Evolutionary conservation across 441 rosid genomes (phyloP), one percentile per base, ranked within the genome.

Genomic region (Hura crepitans): DNA sequence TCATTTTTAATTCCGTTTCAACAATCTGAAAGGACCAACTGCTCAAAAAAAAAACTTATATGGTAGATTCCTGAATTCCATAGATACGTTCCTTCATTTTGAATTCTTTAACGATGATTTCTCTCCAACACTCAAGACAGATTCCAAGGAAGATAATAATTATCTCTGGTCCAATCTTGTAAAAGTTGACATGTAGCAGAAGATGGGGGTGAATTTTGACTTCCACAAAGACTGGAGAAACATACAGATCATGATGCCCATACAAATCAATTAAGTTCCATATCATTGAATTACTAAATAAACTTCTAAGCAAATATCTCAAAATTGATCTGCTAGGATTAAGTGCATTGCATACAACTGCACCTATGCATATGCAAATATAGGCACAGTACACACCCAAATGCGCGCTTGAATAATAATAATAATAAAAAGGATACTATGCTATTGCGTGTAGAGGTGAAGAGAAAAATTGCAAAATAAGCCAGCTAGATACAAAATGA

Each of bases 11-110:
- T 62, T 20, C 42, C 42, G 8, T 33, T 62, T 50, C 23, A 11
- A 62, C 68, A 39, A 42, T n/a, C 42, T 53, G 45, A 63, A 53
- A 53, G 45, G 57, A 45, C 43, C 49, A n/a, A 18, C 53, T 43
- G 42, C 43, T n/a, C 51, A 42, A 18, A 6, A 55, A 18, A 6
- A 55, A 39, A 51, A 61, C 68, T 62, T 51, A 28, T 42, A 30
- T 28, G 43, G 55, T 63, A 28, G 4, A 33, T 15, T 42, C n/a
- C 54, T 30, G 15, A 51, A 28, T 27, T 63, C 14, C 45, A 31
- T 25, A 6, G 5, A 25, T 30, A 28, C 18, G 27, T 14, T 35
- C 33, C 33, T 69, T 59, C 58, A 39, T 12, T 45, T 68, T 46
- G 22, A 64, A 65, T 20, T 31, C 47, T 55, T 20, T 4, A 35